phyloP scores from a whole-genome alignment of 306 rosid genomes.

The Rubus parviflorus region DNA sequence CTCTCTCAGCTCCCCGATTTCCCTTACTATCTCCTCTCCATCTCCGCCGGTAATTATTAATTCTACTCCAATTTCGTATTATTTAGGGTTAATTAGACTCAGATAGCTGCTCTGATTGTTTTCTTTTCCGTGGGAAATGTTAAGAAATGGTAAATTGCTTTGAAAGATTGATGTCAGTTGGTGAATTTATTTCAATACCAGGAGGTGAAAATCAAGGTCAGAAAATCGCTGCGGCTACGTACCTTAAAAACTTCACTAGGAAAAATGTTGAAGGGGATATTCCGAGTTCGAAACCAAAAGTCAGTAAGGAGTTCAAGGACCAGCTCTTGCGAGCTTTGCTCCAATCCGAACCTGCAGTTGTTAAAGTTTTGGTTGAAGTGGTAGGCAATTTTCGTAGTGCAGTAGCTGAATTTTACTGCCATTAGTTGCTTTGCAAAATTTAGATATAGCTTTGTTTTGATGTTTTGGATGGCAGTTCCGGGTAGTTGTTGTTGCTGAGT shows the following conservation, averaged over 20 bases:
- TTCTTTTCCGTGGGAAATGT: not conserved
- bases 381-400: constrained; percentile 27
- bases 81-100: not conserved
- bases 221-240: constrained; percentile 71
- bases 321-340: constrained; percentile 69
- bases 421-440: constrained; percentile 1
- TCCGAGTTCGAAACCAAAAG: constrained; percentile 45
- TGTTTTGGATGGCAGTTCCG: constrained; percentile 54
- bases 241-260: constrained; percentile 72
- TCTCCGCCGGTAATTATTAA: constrained; percentile 45
- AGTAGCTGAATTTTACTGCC: not conserved
- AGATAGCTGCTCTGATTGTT: not conserved
- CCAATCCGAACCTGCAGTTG: constrained; percentile 54
- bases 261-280: constrained; percentile 45
- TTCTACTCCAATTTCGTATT: not conserved
- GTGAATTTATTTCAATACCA: constrained; percentile 8
- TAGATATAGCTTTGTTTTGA: not conserved
- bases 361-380: constrained; percentile 74
- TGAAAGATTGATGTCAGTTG: not conserved
- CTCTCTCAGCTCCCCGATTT: constrained; percentile 55
- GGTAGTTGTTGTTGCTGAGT: constrained; percentile 52
- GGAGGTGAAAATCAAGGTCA: constrained; percentile 67
- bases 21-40: constrained; percentile 60
- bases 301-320: constrained; percentile 77
- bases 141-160: not conserved